phyloP scores from a whole-genome alignment of 805 yeast species.

The Grigorovia jiainica region DNA sequence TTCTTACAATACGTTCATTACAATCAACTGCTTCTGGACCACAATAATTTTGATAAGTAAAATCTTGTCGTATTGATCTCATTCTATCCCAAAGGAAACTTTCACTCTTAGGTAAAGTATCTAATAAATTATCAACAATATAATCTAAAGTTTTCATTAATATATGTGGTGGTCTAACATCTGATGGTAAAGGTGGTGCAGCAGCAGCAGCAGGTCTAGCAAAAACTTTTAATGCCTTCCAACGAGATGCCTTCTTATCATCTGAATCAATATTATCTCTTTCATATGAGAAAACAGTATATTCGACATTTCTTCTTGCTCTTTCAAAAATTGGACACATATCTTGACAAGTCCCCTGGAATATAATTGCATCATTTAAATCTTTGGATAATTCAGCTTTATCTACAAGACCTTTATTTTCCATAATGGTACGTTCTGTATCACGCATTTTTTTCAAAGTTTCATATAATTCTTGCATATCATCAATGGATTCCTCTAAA shows the following conservation, averaged over 20 bases:
- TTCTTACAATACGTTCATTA: constrained; percentile 81
- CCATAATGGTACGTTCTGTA: constrained; percentile 70
- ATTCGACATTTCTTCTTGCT: constrained; percentile 76
- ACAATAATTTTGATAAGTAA: constrained; percentile 85
- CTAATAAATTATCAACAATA: constrained; percentile 53
- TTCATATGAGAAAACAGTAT: constrained; percentile 74
- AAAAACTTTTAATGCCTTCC: constrained; percentile 77
- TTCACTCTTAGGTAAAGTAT: constrained; percentile 71
- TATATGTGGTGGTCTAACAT: constrained; percentile 86
- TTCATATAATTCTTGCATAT: constrained; percentile 66
- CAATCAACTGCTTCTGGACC: constrained; percentile 94
- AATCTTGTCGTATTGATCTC: constrained; percentile 91
- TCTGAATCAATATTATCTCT: constrained; percentile 41
- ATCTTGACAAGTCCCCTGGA: constrained; percentile 80
- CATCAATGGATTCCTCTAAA: constrained; percentile 44
- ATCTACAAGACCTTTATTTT: constrained; percentile 72
- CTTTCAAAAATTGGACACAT: constrained; percentile 96
- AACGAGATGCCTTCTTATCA: constrained; percentile 46
- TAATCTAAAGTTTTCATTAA: constrained; percentile 60
- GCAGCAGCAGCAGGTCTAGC: constrained; percentile 98
- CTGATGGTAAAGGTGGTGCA: constrained; percentile 95
- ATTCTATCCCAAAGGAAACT: constrained; percentile 96
- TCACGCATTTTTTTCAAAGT: constrained; percentile 66
- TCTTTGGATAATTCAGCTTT: constrained; percentile 74
- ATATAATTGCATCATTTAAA: constrained; percentile 78